Evolutionary conservation across 2,329 filamentous ascomycete genomes (phyloP).

Genomic region (Calonectria henricotiae): DNA sequence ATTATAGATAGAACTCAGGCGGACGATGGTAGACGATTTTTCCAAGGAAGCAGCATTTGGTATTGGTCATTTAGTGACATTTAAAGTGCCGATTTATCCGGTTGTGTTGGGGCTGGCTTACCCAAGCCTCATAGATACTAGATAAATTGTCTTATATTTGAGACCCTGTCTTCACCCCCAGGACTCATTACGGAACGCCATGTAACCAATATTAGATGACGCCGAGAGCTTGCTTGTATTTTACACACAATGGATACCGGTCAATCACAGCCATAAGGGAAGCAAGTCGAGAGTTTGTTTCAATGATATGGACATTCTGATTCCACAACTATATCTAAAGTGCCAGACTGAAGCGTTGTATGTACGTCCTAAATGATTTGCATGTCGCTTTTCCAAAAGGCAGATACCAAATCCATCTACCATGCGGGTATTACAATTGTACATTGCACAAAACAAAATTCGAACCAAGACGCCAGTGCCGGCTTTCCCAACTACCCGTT

Average conservation of each 20-base stretch:
- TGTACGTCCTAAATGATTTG: constrained; percentile 43
- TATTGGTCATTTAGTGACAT: not conserved
- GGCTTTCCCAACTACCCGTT: constrained; percentile 45
- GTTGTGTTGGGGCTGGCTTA: not conserved
- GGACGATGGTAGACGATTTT: not conserved
- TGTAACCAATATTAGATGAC: not conserved
- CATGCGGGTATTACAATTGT: constrained; percentile 49
- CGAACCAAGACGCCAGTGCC: constrained; percentile 51
- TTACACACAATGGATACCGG: not conserved
- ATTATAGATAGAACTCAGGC: not conserved
- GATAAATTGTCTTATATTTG: constrained; percentile 1
- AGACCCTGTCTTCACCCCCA: constrained; percentile 1
- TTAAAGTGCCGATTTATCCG: constrained; percentile 10
- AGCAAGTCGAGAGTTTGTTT: not conserved
- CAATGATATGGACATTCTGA: constrained; percentile 42
- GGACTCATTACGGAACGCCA: not conserved
- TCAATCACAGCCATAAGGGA: not conserved
- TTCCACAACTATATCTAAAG: constrained; percentile 43
- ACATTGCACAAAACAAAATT: constrained; percentile 38
- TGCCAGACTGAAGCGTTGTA: constrained; percentile 43
- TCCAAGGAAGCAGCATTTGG: not conserved
- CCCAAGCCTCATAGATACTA: not conserved
- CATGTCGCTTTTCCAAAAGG: constrained; percentile 46
- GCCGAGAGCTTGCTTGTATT: not conserved
- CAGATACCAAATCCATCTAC: constrained; percentile 42